Conservation (phyloP, 2,329 filamentous ascomycete species). For the Colletotrichum nymphaeae region DNA sequence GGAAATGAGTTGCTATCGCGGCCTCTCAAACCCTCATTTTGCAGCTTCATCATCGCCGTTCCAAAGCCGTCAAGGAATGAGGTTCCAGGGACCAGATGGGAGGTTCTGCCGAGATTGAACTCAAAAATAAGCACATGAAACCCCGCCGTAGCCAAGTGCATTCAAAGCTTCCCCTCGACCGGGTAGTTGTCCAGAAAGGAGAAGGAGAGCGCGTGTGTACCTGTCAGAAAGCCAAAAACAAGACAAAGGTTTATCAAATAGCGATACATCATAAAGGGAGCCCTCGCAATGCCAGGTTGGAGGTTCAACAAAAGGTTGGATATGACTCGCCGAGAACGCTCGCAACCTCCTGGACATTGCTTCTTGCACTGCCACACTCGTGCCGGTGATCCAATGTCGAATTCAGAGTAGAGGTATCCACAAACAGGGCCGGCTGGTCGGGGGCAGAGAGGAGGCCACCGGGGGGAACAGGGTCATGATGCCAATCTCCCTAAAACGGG, state of each 20-base stretch:
- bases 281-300: not conserved
- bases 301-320: not conserved
- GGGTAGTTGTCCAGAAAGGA: not conserved
- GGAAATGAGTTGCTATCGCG: slow-evolving; percentile 8
- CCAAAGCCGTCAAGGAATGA: not conserved
- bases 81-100: not conserved
- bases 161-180: not conserved
- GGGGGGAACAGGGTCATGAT: slow-evolving; percentile 3
- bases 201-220: not conserved
- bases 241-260: not conserved
- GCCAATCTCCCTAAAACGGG: slow-evolving; percentile 26
- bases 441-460: not conserved
- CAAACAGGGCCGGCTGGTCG: slow-evolving; percentile 20
- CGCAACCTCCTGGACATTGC: slow-evolving; percentile 23
- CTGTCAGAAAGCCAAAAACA: not conserved
- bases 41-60: not conserved
- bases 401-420: slow-evolving; percentile 4
- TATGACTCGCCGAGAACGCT: slow-evolving; percentile 19
- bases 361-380: slow-evolving; percentile 28
- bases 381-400: slow-evolving; percentile 11
- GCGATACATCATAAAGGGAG: not conserved
- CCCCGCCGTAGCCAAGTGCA: not conserved
- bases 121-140: slow-evolving; percentile 22
- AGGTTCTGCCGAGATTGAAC: slow-evolving; percentile 21
- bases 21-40: not conserved